Evolutionary conservation across 352 stramenopile genomes (phyloP).

Genomic region (Globisporangium alternatum): DNA sequence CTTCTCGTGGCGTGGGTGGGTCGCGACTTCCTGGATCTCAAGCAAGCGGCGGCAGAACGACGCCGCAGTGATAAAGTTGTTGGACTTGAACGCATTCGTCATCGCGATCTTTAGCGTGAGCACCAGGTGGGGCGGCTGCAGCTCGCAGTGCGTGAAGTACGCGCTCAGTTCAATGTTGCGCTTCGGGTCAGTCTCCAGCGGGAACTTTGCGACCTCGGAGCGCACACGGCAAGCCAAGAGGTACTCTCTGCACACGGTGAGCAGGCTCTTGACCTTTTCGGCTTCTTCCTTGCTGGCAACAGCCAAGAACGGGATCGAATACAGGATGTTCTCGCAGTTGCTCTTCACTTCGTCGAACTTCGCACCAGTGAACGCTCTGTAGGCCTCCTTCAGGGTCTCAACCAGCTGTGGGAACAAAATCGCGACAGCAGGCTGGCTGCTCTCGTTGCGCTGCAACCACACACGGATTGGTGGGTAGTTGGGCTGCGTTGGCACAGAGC

Average conservation of each 20-base stretch:
- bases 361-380: conserved; percentile 95
- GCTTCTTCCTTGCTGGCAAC: conserved; percentile 92
- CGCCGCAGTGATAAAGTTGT: conserved; percentile 99
- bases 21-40: conserved; percentile 95
- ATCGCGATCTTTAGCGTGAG: conserved; percentile 99
- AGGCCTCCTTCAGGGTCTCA: conserved; percentile 93
- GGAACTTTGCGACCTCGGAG: conserved; percentile 64
- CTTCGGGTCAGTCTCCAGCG: conserved; percentile 70
- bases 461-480: conserved; percentile 69
- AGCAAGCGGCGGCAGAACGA: conserved; percentile 98
- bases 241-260: conserved; percentile 97
- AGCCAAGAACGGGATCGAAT: conserved; percentile 94
- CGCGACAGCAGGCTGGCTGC: conserved; percentile 84
- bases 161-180: conserved; percentile 96
- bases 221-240: conserved; percentile 97
- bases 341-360: conserved; percentile 98
- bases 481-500: conserved; percentile 84
- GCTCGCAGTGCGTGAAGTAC: conserved; percentile 99
- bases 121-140: conserved; percentile 97
- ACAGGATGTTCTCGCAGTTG: conserved; percentile 91
- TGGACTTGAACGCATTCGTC: conserved; percentile 98
- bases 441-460: conserved; percentile 86
- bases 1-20: conserved; percentile 90
- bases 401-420: conserved; percentile 91
- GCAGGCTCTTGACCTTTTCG: conserved; percentile 93